phyloP scores from a whole-genome alignment of 805 yeast genomes.

The Saccharomycopsis schoenii region DNA sequence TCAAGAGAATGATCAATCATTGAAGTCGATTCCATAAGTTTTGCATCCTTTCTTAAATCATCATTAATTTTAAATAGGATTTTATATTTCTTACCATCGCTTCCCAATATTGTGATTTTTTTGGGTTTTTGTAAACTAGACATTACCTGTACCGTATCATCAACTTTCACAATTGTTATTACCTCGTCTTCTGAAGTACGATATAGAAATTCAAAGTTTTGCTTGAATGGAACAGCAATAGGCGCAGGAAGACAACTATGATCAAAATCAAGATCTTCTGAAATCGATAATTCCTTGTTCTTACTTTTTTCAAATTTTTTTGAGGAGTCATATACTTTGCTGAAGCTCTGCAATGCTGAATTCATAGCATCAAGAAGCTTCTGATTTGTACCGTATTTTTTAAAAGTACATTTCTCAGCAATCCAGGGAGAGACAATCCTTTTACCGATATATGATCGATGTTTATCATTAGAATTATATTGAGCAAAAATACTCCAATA shows the following conservation, averaged over 20 bases:
- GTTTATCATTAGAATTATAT: slow-evolving; percentile 43
- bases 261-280: slow-evolving; percentile 35
- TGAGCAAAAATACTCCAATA: slow-evolving; percentile 80
- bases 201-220: slow-evolving; percentile 57
- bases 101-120: slow-evolving; percentile 63
- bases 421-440: slow-evolving; percentile 11
- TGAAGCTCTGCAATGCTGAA: slow-evolving; percentile 23
- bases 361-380: slow-evolving; percentile 20
- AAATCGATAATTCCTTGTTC: slow-evolving; percentile 22
- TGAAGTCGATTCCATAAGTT: slow-evolving; percentile 84
- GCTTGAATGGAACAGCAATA: slow-evolving; percentile 65
- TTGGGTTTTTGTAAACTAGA: slow-evolving; percentile 83
- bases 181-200: slow-evolving; percentile 37
- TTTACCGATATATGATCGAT: slow-evolving; percentile 30
- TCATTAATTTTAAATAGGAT: slow-evolving; percentile 79
- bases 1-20: slow-evolving; percentile 68
- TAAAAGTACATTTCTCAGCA: slow-evolving; percentile 5
- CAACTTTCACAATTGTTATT: slow-evolving; percentile 54
- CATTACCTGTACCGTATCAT: slow-evolving; percentile 58
- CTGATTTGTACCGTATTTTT: slow-evolving; percentile 17
- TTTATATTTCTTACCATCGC: slow-evolving; percentile 64
- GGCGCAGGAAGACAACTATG: slow-evolving; percentile 33
- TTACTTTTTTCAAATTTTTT: slow-evolving; percentile 20
- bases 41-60: slow-evolving; percentile 91
- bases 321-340: slow-evolving; percentile 18